phyloP scores from a whole-genome alignment of 1,139 yeast species.

The Debaryomycetaceae sp. region DNA sequence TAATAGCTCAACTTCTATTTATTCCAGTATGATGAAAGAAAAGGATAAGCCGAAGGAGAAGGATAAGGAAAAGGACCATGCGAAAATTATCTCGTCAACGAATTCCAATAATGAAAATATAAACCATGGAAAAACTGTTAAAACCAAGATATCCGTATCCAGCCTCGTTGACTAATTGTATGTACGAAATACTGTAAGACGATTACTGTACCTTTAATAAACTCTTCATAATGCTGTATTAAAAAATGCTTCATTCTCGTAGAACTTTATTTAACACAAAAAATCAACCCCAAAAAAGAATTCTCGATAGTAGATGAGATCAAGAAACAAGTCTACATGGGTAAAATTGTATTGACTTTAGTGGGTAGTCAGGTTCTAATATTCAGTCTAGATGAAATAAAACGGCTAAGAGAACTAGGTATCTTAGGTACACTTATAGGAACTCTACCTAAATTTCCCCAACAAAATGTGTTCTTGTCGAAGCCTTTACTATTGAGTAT shows the following conservation, averaged over 20 bases:
- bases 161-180: constrained; percentile 8
- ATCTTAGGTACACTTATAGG: constrained; percentile 79
- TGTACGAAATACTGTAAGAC: not conserved
- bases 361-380: constrained; percentile 49
- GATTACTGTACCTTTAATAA: not conserved
- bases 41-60: not conserved
- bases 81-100: not conserved
- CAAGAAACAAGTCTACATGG: not conserved
- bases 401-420: constrained; percentile 48
- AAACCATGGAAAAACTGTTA: constrained; percentile 3
- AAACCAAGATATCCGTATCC: constrained; percentile 21
- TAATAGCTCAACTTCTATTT: constrained; percentile 2
- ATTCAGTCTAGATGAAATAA: constrained; percentile 48
- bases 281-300: too few species aligned
- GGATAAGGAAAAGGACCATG: not conserved
- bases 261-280: not conserved
- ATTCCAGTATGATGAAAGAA: constrained; percentile 3
- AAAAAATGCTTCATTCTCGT: not conserved
- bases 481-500: constrained; percentile 71
- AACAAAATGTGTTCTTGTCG: constrained; percentile 83
- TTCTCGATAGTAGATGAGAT: not conserved
- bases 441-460: constrained; percentile 82
- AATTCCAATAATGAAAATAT: constrained; percentile 1
- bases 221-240: not conserved
- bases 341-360: constrained; percentile 17